Conservation (phyloP, 257 asterid species). For the Coffea eugenioides region DNA sequence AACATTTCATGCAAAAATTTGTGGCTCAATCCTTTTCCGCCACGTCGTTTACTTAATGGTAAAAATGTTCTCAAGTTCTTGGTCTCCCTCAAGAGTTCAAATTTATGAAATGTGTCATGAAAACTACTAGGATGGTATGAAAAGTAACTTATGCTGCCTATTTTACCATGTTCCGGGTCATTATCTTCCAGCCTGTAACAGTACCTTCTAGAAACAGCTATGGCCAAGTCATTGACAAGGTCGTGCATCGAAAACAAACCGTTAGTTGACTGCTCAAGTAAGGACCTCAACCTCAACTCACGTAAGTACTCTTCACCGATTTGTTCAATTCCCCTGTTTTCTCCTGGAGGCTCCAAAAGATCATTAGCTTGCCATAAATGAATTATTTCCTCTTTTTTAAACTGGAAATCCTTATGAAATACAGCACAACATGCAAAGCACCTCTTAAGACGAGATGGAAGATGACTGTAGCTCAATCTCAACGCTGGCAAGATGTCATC, state of each 20-base stretch:
- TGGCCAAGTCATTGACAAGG: constrained; percentile 63
- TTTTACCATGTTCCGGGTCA: constrained; percentile 21
- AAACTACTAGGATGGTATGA: constrained; percentile 46
- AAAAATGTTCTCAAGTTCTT: constrained; percentile 54
- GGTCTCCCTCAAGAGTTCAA: constrained; percentile 31
- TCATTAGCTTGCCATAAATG: constrained; percentile 15
- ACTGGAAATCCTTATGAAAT: constrained; percentile 9
- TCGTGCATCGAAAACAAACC: constrained; percentile 40
- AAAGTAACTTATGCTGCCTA: constrained; percentile 36
- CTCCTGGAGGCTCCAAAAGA: background rate
- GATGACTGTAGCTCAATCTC: constrained; percentile 16
- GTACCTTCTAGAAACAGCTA: constrained; percentile 44
- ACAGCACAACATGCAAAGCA: constrained; percentile 15
- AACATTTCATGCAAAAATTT: background rate
- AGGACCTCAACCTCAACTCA: constrained; percentile 6
- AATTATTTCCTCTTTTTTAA: constrained; percentile 1
- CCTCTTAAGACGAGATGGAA: constrained; percentile 10
- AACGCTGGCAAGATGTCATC: background rate
- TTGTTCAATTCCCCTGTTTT: background rate
- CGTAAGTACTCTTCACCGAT: background rate
- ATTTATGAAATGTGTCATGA: constrained; percentile 38
- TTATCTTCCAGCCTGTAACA: constrained; percentile 51
- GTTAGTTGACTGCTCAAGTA: background rate
- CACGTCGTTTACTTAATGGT: constrained; percentile 9
- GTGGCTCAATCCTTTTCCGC: background rate